Evolutionary conservation across 2,329 filamentous ascomycete species (phyloP), one percentile per base, ranked within the genome.

Genomic region (Ceratocystis diversiconidia): DNA sequence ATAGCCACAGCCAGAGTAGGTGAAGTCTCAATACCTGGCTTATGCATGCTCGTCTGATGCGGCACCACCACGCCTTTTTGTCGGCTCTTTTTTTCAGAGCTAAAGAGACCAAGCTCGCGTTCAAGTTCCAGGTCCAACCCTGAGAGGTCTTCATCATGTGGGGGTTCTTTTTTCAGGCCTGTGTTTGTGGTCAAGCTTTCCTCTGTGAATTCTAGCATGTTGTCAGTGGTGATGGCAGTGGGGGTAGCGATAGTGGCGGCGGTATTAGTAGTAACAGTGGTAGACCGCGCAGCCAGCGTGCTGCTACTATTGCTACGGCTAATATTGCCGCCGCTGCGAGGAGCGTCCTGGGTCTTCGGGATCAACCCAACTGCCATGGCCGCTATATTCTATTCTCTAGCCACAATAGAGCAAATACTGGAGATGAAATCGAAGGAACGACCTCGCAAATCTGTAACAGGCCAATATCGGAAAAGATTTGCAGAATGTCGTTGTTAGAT

Each of bases 391-490:
- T n/a, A 36, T 36, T 17, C 55, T n/a, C 15, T 15, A 59, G 55
- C 7, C 30, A 15, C 25, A 59, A 36, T 19, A 15, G 17, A 32
- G 30, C 36, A 15, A 15, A 41, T 5, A 15, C 36, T 41, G 4
- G 36, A 36, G 55, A 36, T n/a, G 15, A 32, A 59, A 59, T 59
- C 55, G 28, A 59, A 19, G 55, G 32, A 36, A 19, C 55, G 17
- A 28, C 28, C n/a, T 59, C 55, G 28, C 28, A 36, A 36, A 59
- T 36, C 55, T 59, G 55, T 36, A 32, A 59, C 55, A 19, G 36
- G 17, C 55, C 55, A 59, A 59, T 59, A 59, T 8, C 15, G 55
- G 55, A 59, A 59, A 59, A 36, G 55, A 59, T 59, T 59, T 59
- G 55, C 28, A 36, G 17, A 7, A 10, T 59, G 55, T 59, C 55